Evolutionary conservation across 352 stramenopile genomes (phyloP), one percentile per base, ranked within the genome.

Genomic region (Phytophthora chlamydospora): DNA sequence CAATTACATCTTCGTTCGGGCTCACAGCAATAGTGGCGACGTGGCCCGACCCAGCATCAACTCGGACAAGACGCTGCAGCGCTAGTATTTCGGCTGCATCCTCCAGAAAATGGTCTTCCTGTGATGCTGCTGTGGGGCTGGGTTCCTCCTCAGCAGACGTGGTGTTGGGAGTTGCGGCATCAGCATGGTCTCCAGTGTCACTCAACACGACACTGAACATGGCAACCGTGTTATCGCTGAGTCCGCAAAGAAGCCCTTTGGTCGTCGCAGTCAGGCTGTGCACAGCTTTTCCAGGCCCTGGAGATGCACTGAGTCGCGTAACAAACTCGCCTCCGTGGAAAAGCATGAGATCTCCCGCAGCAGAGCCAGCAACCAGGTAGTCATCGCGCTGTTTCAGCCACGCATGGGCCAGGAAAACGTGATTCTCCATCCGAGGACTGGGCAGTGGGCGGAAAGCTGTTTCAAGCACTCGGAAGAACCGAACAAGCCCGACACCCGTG

Each of bases 351-450:
- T 97, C 83, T 8, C 91, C 93, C 0, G 70, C 71, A 38, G 77
- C 70, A 9, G 92, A 97, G 35, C 88, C 91, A 32, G 93, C 80
- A 9, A 98, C 62, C 45, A 96, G 73, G 60, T 90, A 87, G 68
- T 98, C 88, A 21, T 98, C 88, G 6, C 84, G 78, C 58, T 95
- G 83, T 48, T 96, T 94, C 54, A 98, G 73, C 94, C 94, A 98
- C 32, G 71, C 73, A 66, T 97, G 91, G 34, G 79, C 83, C 2
- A 91, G 68, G 27, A 98, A 90, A n/a, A 83, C 73, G 35, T 91
- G 73, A 17, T 54, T 61, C 10, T 95, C 80, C 45, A 97, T 77
- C 13, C 78, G 78, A 36, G 86, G 81, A 49, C 75, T 93, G 27
- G 91, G 89, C 73, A 97, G 89, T 29, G 87, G 79, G 4, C 88